These are phyloP conservation scores for Claviceps pazoutovae DNA, from an alignment of 2,329 filamentous ascomycete species.

Conservation along the genomic window DNA sequence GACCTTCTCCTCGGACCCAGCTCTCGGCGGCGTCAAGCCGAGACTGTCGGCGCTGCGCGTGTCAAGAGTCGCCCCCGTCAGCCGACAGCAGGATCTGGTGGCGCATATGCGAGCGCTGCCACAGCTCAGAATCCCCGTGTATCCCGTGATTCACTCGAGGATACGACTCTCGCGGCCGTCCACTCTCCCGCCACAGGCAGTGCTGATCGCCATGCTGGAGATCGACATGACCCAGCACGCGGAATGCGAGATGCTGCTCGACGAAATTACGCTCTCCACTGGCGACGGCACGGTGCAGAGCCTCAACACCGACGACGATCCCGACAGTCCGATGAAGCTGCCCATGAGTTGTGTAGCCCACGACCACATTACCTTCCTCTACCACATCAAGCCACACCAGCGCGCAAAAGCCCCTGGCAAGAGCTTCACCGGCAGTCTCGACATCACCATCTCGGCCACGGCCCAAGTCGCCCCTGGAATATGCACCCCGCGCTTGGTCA, in stretches of 20 bases:
- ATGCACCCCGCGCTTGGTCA: constrained; percentile 47
- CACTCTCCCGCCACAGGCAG: constrained; percentile 40
- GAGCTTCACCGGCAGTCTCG: constrained; percentile 36
- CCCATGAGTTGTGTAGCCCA: constrained; percentile 52
- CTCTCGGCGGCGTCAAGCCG: constrained; percentile 46
- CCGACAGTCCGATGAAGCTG: constrained; percentile 30
- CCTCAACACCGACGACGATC: constrained; percentile 27
- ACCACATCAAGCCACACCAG: constrained; percentile 44
- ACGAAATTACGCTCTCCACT: constrained; percentile 43
- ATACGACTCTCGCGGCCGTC: constrained; percentile 57
- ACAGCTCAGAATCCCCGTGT: constrained; percentile 47
- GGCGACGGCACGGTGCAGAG: constrained; percentile 44
- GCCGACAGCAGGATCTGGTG: constrained; percentile 45
- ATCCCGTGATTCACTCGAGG: constrained; percentile 57
- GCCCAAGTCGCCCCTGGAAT: constrained; percentile 39
- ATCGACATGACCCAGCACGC: constrained; percentile 60
- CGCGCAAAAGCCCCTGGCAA: constrained; percentile 32
- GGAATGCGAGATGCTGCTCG: constrained; percentile 49
- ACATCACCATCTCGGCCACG: constrained; percentile 46
- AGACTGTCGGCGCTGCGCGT: constrained; percentile 61
- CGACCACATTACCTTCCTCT: constrained; percentile 64
- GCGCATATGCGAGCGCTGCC: constrained; percentile 52
- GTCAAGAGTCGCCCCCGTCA: constrained; percentile 57
- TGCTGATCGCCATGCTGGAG: constrained; percentile 57
- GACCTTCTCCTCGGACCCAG: constrained; percentile 53